Evolutionary conservation across 2,329 filamentous ascomycete species (phyloP).

Genomic region (Rosellinia necatrix): DNA sequence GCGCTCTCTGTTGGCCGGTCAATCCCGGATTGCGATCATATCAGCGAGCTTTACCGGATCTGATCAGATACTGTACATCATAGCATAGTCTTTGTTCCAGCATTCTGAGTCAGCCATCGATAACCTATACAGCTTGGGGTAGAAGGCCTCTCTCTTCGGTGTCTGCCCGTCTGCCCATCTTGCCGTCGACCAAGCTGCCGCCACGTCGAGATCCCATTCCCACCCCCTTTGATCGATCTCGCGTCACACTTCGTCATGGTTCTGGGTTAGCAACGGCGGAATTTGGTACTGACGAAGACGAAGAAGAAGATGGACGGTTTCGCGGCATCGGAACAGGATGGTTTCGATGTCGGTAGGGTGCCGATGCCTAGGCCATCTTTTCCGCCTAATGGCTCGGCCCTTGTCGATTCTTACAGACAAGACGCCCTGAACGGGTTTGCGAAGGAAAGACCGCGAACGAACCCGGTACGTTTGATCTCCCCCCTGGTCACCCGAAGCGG

Average conservation of each 20-base stretch:
- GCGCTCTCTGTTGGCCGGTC: neutral
- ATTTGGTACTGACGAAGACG: conserved; percentile 32
- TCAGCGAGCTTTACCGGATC: neutral
- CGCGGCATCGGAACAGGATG: conserved; percentile 30
- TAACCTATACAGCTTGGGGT: neutral
- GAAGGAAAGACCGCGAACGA: conserved; percentile 58
- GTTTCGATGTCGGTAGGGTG: conserved; percentile 31
- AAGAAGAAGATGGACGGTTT: conserved; percentile 38
- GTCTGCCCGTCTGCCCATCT: neutral
- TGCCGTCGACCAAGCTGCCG: neutral
- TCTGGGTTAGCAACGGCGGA: conserved; percentile 29
- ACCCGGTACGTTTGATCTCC: conserved; percentile 54
- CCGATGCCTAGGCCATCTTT: conserved; percentile 38
- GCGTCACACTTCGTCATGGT: conserved; percentile 33
- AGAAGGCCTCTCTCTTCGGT: too few relatives aligned
- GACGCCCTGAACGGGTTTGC: conserved; percentile 60
- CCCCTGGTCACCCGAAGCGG: neutral
- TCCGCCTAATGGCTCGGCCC: conserved; percentile 51
- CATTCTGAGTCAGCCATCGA: conserved; percentile 4
- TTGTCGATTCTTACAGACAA: conserved; percentile 63
- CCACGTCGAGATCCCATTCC: neutral
- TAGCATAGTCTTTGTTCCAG: conserved; percentile 19
- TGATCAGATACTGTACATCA: neutral
- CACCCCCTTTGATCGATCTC: neutral
- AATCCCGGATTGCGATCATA: conserved; percentile 2